Evolutionary conservation across 2,329 filamentous ascomycete species (phyloP), one percentile per base, ranked within the genome.

Genomic region (Zymoseptoria crescenta): DNA sequence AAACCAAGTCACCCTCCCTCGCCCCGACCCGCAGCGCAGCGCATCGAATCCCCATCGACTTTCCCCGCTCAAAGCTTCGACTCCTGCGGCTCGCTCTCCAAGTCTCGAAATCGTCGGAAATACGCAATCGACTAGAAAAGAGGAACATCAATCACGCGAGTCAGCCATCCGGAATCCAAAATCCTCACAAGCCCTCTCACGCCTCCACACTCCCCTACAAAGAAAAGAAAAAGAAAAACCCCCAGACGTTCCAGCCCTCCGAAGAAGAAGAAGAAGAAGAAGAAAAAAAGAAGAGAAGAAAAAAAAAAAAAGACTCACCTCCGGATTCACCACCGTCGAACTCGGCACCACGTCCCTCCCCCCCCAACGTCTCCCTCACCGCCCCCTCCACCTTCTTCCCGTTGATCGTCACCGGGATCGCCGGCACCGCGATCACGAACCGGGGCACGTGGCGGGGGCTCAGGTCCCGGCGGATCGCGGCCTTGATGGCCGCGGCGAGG

Each of bases 341-440:
- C 71, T 74, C 8, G 71, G 64, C 54, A 63, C 72, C 60, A 74
- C 74, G 56, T 70, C n/a, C 71, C 27, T 65, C 71, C 8, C 77
- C 76, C 60, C 63, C 71, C 19, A 74, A 71, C 20, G 73, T 72
- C 61, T 74, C 69, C 71, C 75, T 80, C 49, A 80, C 74, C 30
- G 70, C 73, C 54, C 71, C 74, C 70, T 76, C 74, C 28, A 79
- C 74, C 60, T 79, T 79, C 67, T 79, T 79, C 6, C 77, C 77
- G 58, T 79, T 79, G 49, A 80, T 74, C 8, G 76, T 79, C 20
- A 74, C 72, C 0, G 76, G 76, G 19, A 79, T 74, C 21, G 75
- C 75, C 1, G 64, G 66, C 1, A 76, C 72, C 19, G 72, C 64
- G 10, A 76, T 61, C 8, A 78, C 67, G 58, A 74, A 77, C 56